A percentile compares a stretch with the other conserved stretches of the same genome.
Conservation (phyloP, 2,329 filamentous ascomycete species). For the Venturia aucupariae region DNA sequence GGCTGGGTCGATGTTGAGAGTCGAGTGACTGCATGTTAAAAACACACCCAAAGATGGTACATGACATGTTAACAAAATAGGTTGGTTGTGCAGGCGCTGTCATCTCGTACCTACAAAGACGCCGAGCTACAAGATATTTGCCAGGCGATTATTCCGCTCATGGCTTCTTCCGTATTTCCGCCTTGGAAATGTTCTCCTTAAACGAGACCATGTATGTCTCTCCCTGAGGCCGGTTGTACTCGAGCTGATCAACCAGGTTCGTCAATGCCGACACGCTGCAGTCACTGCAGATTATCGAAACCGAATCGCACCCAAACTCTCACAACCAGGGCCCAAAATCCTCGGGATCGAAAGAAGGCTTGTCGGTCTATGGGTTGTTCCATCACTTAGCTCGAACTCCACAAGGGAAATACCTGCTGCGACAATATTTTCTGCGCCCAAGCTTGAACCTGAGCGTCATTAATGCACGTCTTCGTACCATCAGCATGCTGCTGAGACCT, state of each 20-base stretch:
- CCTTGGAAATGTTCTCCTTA: slow-evolving; percentile 68
- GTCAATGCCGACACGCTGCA: slow-evolving; percentile 70
- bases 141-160: slow-evolving; percentile 48
- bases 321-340: slow-evolving; percentile 62
- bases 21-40: slow-evolving; percentile 49
- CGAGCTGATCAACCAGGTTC: slow-evolving; percentile 49
- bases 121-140: slow-evolving; percentile 53
- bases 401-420: slow-evolving; percentile 65
- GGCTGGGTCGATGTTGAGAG: slow-evolving; percentile 68
- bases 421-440: slow-evolving; percentile 75
- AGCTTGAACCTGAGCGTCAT: slow-evolving; percentile 61
- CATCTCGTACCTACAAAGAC: slow-evolving; percentile 66
- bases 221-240: slow-evolving; percentile 19
- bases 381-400: slow-evolving; percentile 63
- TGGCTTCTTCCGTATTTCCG: slow-evolving; percentile 50
- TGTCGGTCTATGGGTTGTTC: slow-evolving; percentile 80
- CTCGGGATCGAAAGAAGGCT: slow-evolving; percentile 64
- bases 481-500: slow-evolving; percentile 55
- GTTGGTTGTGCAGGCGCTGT: slow-evolving; percentile 83
- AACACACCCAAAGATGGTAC: background rate
- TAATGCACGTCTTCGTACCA: slow-evolving; percentile 58
- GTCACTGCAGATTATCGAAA: slow-evolving; percentile 76
- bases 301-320: slow-evolving; percentile 73
- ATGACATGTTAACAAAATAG: slow-evolving; percentile 24
- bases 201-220: slow-evolving; percentile 46